These are phyloP conservation scores for Lodderomyces margitis DNA, from an alignment of 1,139 yeast genomes.

Conservation along the genomic window DNA sequence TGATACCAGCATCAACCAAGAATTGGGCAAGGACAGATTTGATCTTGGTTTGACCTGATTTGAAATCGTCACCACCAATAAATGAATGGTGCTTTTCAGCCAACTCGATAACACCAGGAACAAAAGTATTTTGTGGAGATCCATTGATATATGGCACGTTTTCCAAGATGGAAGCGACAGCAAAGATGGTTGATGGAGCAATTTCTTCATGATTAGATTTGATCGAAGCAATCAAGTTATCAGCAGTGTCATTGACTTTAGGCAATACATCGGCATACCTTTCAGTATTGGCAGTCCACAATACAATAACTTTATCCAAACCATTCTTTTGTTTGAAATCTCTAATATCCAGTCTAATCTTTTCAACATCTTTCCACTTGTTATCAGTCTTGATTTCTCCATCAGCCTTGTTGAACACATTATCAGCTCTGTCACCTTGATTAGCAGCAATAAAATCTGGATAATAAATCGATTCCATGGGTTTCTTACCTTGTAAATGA, in stretches of 20 bases:
- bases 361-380: slow-evolving; percentile 91
- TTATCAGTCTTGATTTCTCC: slow-evolving; percentile 55
- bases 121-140: slow-evolving; percentile 96
- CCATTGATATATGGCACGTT: slow-evolving; percentile 90
- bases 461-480: slow-evolving; percentile 84
- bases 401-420: slow-evolving; percentile 57
- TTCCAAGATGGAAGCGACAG: slow-evolving; percentile 89
- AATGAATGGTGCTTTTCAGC: slow-evolving; percentile 76
- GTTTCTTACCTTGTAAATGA: slow-evolving; percentile 61
- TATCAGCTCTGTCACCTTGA: slow-evolving; percentile 90
- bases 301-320: slow-evolving; percentile 82
- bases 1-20: slow-evolving; percentile 95
- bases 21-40: slow-evolving; percentile 95
- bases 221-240: slow-evolving; percentile 70
- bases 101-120: slow-evolving; percentile 89
- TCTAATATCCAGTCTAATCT: slow-evolving; percentile 77
- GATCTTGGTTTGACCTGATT: slow-evolving; percentile 93
- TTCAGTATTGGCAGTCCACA: slow-evolving; percentile 98
- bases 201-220: slow-evolving; percentile 80
- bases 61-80: slow-evolving; percentile 97
- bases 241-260: slow-evolving; percentile 88
- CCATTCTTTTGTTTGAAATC: slow-evolving; percentile 71
- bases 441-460: slow-evolving; percentile 97
- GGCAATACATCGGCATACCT: slow-evolving; percentile 76
- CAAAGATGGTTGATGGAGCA: slow-evolving; percentile 88